These are phyloP conservation scores for Boletus rubroflammeus DNA, from an alignment of 768 basidiomycete species.

Conservation along the genomic window DNA sequence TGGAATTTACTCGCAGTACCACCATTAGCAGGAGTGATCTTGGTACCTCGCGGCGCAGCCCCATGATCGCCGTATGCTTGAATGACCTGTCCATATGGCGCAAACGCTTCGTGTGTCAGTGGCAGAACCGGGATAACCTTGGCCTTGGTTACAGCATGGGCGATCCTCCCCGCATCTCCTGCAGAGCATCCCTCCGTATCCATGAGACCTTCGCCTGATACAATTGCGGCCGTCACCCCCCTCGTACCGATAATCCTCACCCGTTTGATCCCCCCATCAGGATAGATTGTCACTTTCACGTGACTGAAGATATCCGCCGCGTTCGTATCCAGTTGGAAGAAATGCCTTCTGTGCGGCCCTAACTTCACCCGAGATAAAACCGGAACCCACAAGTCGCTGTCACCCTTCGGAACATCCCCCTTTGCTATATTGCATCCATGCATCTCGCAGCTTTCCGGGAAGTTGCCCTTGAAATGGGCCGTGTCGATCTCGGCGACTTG, in stretches of 20 bases:
- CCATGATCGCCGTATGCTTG: slow-evolving; percentile 75
- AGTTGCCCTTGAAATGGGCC: slow-evolving; percentile 93
- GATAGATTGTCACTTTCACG: slow-evolving; percentile 83
- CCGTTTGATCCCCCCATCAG: slow-evolving; percentile 94
- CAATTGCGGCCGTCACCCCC: slow-evolving; percentile 25
- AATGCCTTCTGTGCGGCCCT: slow-evolving; percentile 87
- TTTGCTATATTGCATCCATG: slow-evolving; percentile 46
- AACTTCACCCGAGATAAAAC: slow-evolving; percentile 77
- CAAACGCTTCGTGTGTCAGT: slow-evolving; percentile 82
- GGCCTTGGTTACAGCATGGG: slow-evolving; percentile 10
- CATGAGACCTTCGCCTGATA: slow-evolving; percentile 1
- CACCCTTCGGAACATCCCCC: slow-evolving; percentile 37
- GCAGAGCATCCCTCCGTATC: slow-evolving; percentile 1
- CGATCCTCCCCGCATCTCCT: background rate
- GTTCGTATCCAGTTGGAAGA: slow-evolving; percentile 75
- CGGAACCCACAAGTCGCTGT: slow-evolving; percentile 55
- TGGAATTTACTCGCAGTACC: slow-evolving; percentile 93
- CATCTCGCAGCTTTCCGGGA: slow-evolving; percentile 83
- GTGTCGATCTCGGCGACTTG: slow-evolving; percentile 88
- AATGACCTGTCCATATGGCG: slow-evolving; percentile 85
- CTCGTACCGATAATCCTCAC: slow-evolving; percentile 76
- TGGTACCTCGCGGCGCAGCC: slow-evolving; percentile 63
- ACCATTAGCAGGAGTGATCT: slow-evolving; percentile 79
- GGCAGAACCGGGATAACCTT: slow-evolving; percentile 53
- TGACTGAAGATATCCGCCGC: slow-evolving; percentile 66